Conservation (phyloP, 371 early-diverging fungal species). For the Batkoa obscura region DNA sequence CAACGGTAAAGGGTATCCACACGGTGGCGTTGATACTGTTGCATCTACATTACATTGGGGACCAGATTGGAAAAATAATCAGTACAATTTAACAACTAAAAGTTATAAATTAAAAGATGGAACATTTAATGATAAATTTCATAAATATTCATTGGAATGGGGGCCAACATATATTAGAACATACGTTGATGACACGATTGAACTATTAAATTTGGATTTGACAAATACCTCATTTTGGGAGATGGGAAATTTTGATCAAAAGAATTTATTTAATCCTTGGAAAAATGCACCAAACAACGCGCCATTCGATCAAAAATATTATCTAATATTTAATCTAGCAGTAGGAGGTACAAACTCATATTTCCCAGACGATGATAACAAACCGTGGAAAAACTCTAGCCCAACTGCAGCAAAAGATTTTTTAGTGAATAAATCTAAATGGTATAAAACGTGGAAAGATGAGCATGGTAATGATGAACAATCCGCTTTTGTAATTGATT, state of each 20-base stretch:
- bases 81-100: constrained; percentile 4
- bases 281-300: constrained; percentile 23
- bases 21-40: constrained; percentile 4
- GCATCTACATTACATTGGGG: constrained; percentile 7
- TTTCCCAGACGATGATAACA: constrained; percentile 27
- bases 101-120: constrained; percentile 9
- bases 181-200: constrained; percentile 25
- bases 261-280: constrained; percentile 27
- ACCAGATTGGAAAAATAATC: background rate
- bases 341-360: constrained; percentile 42
- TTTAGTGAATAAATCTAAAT: constrained; percentile 21
- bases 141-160: constrained; percentile 35
- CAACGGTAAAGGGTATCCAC: constrained; percentile 20
- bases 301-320: constrained; percentile 45
- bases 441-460: constrained; percentile 33
- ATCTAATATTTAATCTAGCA: constrained; percentile 42
- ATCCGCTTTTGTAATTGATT: constrained; percentile 31
- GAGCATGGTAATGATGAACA: constrained; percentile 14
- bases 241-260: constrained; percentile 18
- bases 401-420: constrained; percentile 24
- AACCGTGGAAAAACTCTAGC: constrained; percentile 30
- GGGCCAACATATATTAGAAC: constrained; percentile 31
- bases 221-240: constrained; percentile 25
- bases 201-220: constrained; percentile 23
- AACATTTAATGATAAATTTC: constrained; percentile 21